Evolutionary conservation across 208 protist species (phyloP).

Genomic region (Plasmodiophora brassicae): DNA sequence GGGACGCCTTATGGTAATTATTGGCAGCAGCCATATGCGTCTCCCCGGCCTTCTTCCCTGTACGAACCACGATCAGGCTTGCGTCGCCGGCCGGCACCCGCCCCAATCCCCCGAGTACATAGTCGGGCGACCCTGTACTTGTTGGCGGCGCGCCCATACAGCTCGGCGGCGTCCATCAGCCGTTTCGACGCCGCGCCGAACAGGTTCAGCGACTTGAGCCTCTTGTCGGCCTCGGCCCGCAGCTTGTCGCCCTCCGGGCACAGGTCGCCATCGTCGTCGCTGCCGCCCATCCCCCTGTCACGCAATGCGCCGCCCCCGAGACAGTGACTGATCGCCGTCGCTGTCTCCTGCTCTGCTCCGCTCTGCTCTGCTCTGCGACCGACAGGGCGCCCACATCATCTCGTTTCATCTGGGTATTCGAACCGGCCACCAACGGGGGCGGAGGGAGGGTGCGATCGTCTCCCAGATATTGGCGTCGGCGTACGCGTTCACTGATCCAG

Average conservation of each 20-base stretch:
- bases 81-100: neutral
- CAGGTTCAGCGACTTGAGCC: neutral
- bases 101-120: neutral
- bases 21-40: neutral
- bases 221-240: neutral
- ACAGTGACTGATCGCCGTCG: too few species aligned
- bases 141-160: neutral
- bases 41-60: neutral
- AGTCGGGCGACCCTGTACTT: neutral
- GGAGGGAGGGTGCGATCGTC: too few species aligned
- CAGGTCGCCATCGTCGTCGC: neutral
- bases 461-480: too few species aligned
- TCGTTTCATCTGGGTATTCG: too few species aligned
- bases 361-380: too few species aligned
- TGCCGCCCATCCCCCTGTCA: too few species aligned
- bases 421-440: too few species aligned
- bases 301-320: too few species aligned
- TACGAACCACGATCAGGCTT: neutral
- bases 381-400: too few species aligned
- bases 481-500: too few species aligned
- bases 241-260: neutral
- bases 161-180: neutral
- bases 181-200: neutral
- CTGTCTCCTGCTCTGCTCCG: too few species aligned
- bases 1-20: neutral